These are phyloP conservation scores for Thielaviopsis populi DNA, from an alignment of 2,329 filamentous ascomycete genomes.

Conservation along the genomic window DNA sequence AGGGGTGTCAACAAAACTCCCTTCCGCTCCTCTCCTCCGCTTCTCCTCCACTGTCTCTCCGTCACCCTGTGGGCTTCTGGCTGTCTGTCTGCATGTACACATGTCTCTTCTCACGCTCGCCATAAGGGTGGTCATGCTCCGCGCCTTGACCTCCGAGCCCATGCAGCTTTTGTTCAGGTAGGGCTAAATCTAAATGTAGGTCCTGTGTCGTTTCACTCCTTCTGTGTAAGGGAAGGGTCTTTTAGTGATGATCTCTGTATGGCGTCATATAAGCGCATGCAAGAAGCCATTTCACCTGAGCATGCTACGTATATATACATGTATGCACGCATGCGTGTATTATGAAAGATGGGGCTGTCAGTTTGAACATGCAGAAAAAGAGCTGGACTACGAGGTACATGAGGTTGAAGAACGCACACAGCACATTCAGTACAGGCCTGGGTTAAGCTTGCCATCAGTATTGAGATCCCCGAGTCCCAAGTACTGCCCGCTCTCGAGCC, in stretches of 20 bases:
- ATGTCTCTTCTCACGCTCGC: background rate
- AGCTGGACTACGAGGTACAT: too few relatives aligned
- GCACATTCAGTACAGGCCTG: too few relatives aligned
- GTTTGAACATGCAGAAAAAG: too few relatives aligned
- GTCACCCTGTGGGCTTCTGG: background rate
- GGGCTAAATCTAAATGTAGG: slow-evolving; percentile 1
- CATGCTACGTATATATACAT: background rate
- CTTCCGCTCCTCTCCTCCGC: too few relatives aligned
- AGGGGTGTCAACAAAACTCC: too few relatives aligned
- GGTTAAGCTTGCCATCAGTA: too few relatives aligned
- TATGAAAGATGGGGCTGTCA: background rate
- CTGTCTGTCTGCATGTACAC: background rate
- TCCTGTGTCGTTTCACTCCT: background rate
- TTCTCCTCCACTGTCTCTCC: too few relatives aligned
- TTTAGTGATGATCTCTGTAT: background rate
- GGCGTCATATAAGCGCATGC: background rate
- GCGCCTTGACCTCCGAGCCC: background rate
- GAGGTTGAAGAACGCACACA: too few relatives aligned
- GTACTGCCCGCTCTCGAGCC: background rate
- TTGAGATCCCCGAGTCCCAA: too few relatives aligned
- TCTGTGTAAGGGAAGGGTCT: background rate
- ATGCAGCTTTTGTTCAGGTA: background rate
- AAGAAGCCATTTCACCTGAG: background rate
- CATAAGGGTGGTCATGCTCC: background rate
- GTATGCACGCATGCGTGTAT: background rate